Evolutionary conservation across 2,329 filamentous ascomycete genomes (phyloP), one percentile per base, ranked within the genome.

Genomic region (Grosmannia serpens): DNA sequence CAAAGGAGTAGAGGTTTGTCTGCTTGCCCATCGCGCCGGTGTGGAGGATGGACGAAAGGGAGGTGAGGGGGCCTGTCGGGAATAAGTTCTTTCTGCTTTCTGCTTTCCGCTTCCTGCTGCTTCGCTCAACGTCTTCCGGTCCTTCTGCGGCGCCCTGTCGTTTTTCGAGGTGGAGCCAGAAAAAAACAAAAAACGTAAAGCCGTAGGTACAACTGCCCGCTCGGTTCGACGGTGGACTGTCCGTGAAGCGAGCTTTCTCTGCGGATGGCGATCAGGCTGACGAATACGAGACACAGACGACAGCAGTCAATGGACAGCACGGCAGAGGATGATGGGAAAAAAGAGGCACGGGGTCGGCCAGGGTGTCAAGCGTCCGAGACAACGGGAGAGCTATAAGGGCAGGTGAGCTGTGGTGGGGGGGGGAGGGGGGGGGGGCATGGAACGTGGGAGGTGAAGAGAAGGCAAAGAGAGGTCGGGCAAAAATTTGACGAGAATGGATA

Each of bases 1-100:
- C 76, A 74, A 95, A 97, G 65, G 88, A 84, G 79, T 88, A 95
- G 67, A 99, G 87, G 68, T 84, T 86, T 61, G 82, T 79, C 68
- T 82, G 79, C 64, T 80, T 81, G 67, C 75, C 76, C 76, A 83
- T 83, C 61, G 65, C 75, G 66, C 26, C 24, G 22, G n/a, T 44
- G 44, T 24, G 22, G n/a, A 44, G 20, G 13, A 20, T n/a, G 41
- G 41, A 6, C 20, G 20, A n/a, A 44, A 15, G 20, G 41, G 41
- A 44, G 17, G 41, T 4, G 20, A 44, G 7, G 8, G 20, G 41
- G 20, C 4, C 20, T 17, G 41, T 44, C 41, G 41, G 20, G 41
- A 44, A 41, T 17, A 41, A 11, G 29, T 8, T 20, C 35, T 13
- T 53, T 47, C n/a, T 7, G n/a, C 13, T 38, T n/a, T 47, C 27